Evolutionary conservation across 108 stramenopile genomes (phyloP).

Genomic region (Fragilaria radians): DNA sequence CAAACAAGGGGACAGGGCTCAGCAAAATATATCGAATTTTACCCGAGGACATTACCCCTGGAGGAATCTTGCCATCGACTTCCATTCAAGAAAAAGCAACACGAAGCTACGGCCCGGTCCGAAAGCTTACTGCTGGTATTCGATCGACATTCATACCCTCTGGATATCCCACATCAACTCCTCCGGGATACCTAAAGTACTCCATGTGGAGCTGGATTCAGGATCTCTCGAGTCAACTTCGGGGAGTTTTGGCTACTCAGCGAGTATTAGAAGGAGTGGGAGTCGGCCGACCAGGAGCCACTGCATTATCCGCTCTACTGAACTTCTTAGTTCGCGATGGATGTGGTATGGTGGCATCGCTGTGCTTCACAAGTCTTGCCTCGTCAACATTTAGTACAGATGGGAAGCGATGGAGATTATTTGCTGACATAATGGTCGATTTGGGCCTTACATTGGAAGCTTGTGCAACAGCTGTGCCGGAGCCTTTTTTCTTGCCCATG

Average conservation of each 20-base stretch:
- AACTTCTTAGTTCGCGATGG: conserved; percentile 81
- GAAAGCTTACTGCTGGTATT: background rate
- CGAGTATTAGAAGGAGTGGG: conserved; percentile 77
- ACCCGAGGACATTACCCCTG: background rate
- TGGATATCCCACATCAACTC: conserved; percentile 41
- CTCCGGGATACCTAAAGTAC: conserved; percentile 57
- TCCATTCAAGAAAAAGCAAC: background rate
- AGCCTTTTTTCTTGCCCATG: conserved; percentile 57
- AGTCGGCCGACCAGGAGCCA: conserved; percentile 69
- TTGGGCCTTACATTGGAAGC: conserved; percentile 79
- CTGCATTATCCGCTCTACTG: conserved; percentile 66
- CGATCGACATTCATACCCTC: conserved; percentile 49
- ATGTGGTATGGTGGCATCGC: conserved; percentile 67
- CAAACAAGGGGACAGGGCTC: background rate
- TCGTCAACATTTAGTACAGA: conserved; percentile 53
- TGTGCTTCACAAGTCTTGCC: conserved; percentile 68
- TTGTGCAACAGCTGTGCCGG: conserved; percentile 37
- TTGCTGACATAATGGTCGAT: conserved; percentile 76
- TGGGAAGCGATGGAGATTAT: conserved; percentile 73
- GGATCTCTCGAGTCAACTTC: conserved; percentile 67
- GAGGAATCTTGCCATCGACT: background rate
- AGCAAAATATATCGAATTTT: background rate
- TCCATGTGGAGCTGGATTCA: conserved; percentile 60
- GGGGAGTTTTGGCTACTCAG: conserved; percentile 75
- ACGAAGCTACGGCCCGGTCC: background rate